phyloP scores from a whole-genome alignment of 495 filamentous ascomycete species.

The Penicillium bovifimosum region DNA sequence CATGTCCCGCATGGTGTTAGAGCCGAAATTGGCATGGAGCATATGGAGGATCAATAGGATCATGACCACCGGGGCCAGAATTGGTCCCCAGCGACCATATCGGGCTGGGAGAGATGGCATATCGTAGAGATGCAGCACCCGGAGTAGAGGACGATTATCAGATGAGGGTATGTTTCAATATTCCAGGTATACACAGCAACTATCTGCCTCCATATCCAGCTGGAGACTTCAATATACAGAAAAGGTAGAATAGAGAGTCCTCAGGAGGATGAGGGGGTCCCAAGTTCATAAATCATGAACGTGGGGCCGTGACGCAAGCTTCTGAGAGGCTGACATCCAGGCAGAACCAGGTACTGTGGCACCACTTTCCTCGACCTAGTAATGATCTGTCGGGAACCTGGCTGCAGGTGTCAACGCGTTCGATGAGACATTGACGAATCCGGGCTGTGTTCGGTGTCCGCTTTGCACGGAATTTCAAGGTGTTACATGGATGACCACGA shows the following conservation, averaged over 20 bases:
- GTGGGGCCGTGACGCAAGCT: conserved; percentile 9
- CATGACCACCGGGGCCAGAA: conserved; percentile 11
- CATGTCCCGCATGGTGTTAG: conserved; percentile 5
- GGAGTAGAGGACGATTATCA: not conserved
- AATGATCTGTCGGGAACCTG: not conserved
- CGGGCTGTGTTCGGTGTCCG: not conserved
- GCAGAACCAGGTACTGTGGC: not conserved
- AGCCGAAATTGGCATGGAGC: conserved; percentile 2
- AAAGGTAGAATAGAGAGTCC: not conserved
- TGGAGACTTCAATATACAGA: conserved; percentile 2
- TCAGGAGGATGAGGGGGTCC: conserved; percentile 1
- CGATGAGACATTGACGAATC: conserved; percentile 6
- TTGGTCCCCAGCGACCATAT: conserved; percentile 23
- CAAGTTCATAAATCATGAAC: not conserved
- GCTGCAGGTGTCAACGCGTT: not conserved
- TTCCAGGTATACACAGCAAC: not conserved
- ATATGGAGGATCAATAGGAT: conserved; percentile 19
- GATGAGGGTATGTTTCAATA: not conserved
- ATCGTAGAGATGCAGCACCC: not conserved
- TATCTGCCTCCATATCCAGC: conserved; percentile 13
- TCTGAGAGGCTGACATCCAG: conserved; percentile 5
- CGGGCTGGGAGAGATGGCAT: conserved; percentile 22
- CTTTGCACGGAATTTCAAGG: conserved; percentile 2
- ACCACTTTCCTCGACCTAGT: not conserved
- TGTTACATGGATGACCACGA: conserved; percentile 11